Evolutionary conservation across 257 asterid genomes (phyloP).

Genomic region (Misopates orontium): DNA sequence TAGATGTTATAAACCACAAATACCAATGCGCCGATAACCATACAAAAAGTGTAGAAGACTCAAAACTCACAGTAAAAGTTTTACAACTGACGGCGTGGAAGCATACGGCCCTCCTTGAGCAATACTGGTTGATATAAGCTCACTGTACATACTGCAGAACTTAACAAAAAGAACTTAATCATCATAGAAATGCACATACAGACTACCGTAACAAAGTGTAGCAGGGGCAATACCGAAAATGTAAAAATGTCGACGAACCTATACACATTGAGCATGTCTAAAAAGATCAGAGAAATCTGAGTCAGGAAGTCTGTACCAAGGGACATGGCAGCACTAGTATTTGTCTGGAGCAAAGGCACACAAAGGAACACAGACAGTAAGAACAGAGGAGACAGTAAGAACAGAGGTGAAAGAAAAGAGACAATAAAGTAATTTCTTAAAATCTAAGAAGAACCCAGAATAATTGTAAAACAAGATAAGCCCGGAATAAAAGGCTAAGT

Average conservation of each 20-base stretch:
- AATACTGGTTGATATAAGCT: slow-evolving; percentile 84
- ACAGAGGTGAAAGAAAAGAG: neutral
- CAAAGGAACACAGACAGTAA: slow-evolving; percentile 15
- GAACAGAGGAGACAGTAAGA: slow-evolving; percentile 7
- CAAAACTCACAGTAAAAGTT: slow-evolving; percentile 77
- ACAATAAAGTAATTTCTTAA: neutral
- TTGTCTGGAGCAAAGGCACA: slow-evolving; percentile 37
- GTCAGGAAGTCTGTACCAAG: slow-evolving; percentile 88
- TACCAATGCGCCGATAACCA: slow-evolving; percentile 3
- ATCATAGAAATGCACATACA: slow-evolving; percentile 4
- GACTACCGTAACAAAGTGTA: neutral
- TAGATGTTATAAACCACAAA: slow-evolving; percentile 2
- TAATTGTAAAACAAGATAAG: neutral
- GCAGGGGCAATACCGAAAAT: slow-evolving; percentile 7
- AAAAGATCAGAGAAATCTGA: slow-evolving; percentile 76
- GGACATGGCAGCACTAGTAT: slow-evolving; percentile 87
- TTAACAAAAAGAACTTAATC: slow-evolving; percentile 27
- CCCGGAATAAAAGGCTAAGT: neutral
- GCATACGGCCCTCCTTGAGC: slow-evolving; percentile 99
- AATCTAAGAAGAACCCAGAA: neutral
- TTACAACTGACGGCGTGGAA: slow-evolving; percentile 78
- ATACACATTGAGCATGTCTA: slow-evolving; percentile 98
- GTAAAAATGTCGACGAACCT: slow-evolving; percentile 44
- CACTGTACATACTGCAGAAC: slow-evolving; percentile 91
- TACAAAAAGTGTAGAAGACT: slow-evolving; percentile 1